Evolutionary conservation across 805 yeast genomes (phyloP).

Genomic region (Barnettozyma sp.): DNA sequence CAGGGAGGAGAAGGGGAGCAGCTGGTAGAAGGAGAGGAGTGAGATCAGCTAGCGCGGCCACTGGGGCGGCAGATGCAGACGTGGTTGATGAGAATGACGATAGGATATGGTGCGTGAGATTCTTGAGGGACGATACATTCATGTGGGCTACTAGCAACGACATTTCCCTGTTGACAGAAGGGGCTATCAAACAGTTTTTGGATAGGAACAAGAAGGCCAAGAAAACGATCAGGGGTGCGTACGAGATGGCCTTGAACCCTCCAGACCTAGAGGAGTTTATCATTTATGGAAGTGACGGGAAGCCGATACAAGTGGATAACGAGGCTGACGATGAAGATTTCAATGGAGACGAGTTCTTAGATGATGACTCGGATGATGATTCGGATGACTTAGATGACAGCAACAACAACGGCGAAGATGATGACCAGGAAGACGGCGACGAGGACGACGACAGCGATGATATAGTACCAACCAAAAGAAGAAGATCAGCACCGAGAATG

Average conservation of each 20-base stretch:
- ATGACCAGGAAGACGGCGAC: conserved; percentile 22
- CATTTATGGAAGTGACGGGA: conserved; percentile 36
- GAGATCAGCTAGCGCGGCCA: not conserved
- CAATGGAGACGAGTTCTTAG: conserved; percentile 17
- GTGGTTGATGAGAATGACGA: conserved; percentile 6
- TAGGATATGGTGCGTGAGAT: conserved; percentile 47
- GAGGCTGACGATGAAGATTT: conserved; percentile 29
- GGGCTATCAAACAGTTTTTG: conserved; percentile 36
- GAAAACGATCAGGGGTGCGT: conserved; percentile 43
- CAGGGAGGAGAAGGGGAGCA: conserved; percentile 7
- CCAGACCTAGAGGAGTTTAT: conserved; percentile 41
- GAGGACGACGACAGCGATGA: conserved; percentile 12
- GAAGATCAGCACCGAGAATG: conserved; percentile 15
- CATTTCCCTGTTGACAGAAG: conserved; percentile 37
- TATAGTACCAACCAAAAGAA: conserved; percentile 2
- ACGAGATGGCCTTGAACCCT: conserved; percentile 47
- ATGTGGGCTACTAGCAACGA: conserved; percentile 57
- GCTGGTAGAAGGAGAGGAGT: conserved; percentile 10
- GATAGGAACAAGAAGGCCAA: conserved; percentile 31
- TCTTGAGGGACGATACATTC: conserved; percentile 66
- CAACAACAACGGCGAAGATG: too few relatives aligned
- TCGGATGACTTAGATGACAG: conserved; percentile 21
- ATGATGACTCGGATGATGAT: conserved; percentile 28
- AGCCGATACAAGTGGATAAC: conserved; percentile 28
- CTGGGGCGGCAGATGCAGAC: not conserved